A percentile compares a stretch with the other conserved stretches of the same genome.
Conservation (phyloP, 2,329 filamentous ascomycete genomes). For the Diaporthe caulivora region DNA sequence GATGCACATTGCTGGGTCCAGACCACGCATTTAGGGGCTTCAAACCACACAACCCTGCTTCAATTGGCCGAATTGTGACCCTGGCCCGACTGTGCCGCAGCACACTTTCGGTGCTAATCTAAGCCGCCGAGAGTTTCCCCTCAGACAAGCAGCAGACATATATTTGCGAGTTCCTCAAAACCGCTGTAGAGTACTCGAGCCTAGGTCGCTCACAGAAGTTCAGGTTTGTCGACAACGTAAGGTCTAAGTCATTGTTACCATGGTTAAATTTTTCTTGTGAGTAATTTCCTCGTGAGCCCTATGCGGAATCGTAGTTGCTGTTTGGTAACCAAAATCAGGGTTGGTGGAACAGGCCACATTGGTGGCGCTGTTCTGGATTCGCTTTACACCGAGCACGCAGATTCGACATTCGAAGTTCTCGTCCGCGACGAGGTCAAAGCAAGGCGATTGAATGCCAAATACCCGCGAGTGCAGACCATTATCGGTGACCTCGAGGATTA, state of each 20-base stretch:
- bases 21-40: background rate
- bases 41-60: background rate
- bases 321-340: background rate
- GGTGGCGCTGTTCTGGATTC: slow-evolving; percentile 26
- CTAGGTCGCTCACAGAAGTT: no score
- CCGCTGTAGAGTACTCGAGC: background rate
- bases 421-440: slow-evolving; percentile 35
- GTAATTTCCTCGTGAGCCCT: background rate
- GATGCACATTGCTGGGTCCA: background rate
- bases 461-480: slow-evolving; percentile 32
- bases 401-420: slow-evolving; percentile 26
- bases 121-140: slow-evolving; percentile 9
- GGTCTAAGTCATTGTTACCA: background rate
- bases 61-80: slow-evolving; percentile 4
- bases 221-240: no score
- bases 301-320: no score
- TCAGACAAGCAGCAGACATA: background rate
- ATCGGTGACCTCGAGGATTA: slow-evolving; percentile 31
- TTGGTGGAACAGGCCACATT: slow-evolving; percentile 11
- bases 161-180: background rate
- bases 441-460: slow-evolving; percentile 29
- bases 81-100: slow-evolving; percentile 11
- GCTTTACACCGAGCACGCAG: slow-evolving; percentile 8
- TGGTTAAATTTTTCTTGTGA: background rate
- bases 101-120: slow-evolving; percentile 1